A percentile compares a stretch with the other conserved stretches of the same genome.
Evolutionary conservation across 129 eudicot genomes (phyloP).

Genomic region (Centaurea solstitialis): DNA sequence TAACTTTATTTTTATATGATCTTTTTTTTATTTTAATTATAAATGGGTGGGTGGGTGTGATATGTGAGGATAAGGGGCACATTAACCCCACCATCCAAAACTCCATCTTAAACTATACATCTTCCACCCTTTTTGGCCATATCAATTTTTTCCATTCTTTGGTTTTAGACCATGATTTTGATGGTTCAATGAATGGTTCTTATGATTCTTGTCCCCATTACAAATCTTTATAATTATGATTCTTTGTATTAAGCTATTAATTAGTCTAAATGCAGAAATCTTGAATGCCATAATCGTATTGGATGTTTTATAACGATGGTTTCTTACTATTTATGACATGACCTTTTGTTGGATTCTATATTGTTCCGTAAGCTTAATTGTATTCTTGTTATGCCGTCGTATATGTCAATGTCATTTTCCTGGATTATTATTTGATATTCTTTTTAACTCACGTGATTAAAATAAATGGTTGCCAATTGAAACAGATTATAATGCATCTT

Average conservation of each 20-base stretch:
- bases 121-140: slow-evolving; percentile 13
- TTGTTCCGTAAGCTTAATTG: neutral
- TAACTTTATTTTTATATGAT: neutral
- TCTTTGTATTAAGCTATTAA: neutral
- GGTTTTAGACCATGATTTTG: slow-evolving; percentile 15
- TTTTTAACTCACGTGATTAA: neutral
- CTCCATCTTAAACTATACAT: slow-evolving; percentile 8
- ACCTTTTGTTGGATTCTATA: neutral
- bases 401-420: neutral
- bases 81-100: slow-evolving; percentile 27
- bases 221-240: neutral
- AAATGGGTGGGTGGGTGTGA: slow-evolving; percentile 17
- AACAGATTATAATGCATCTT: neutral
- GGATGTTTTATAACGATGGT: neutral
- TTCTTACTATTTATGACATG: neutral
- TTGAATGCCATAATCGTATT: neutral
- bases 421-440: neutral
- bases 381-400: neutral
- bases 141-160: slow-evolving; percentile 16
- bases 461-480: neutral
- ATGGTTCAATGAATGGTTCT: slow-evolving; percentile 24
- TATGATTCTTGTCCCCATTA: neutral
- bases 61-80: slow-evolving; percentile 24
- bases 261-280: neutral
- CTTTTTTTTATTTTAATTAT: neutral